Evolutionary conservation across 306 rosid genomes (phyloP), one percentile per base, ranked within the genome.

Genomic region (Gastrolobium villosum): DNA sequence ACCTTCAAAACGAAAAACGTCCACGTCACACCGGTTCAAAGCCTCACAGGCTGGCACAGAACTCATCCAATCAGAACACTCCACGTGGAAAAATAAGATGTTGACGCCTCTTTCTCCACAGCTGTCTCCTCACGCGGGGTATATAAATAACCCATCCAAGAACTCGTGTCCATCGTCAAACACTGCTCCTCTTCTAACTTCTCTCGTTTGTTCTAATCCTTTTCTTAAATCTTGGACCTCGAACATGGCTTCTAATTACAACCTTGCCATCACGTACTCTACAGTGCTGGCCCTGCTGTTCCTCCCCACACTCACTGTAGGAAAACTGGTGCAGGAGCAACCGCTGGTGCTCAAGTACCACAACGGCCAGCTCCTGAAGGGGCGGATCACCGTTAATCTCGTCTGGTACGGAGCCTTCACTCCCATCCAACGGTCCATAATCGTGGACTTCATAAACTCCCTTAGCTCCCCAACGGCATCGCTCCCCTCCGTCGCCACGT

Each of bases 391-490:
- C 81, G 94, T 92, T 9, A 92, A 95, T 79, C 85, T 95, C 3
- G 63, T 95, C 6, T 95, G 99, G 99, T 95, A 95, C 78, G 98
- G 98, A 0, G 26, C 68, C 5, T 95, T 95, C 66, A 87, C 94
- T 0, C 90, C 99, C 0, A 79, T 81, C 79, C 99, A 95, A 15
- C 94, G 99, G 0, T 88, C 97, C 68, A 82, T 92, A 65, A 70
- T 91, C 81, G 90, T 87, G 0, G 98, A 95, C 80, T 95, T 95
- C 79, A 35, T 95, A 1, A 87, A 84, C 52, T 95, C 99, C 1
- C 75, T 95, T 0, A 79, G 52, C 74, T 30, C 65, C 26, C 66
- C 68, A 0, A 6, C 36, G 5, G 65, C 81, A 1, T 54, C 89
- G 1, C 85, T 74, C 0, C 93, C 93, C 1, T 89, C 95, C 0